A percentile compares a stretch with the other conserved stretches of the same genome.
Conservation (phyloP, 2,329 filamentous ascomycete species). For the Hypoxylon sp. region DNA sequence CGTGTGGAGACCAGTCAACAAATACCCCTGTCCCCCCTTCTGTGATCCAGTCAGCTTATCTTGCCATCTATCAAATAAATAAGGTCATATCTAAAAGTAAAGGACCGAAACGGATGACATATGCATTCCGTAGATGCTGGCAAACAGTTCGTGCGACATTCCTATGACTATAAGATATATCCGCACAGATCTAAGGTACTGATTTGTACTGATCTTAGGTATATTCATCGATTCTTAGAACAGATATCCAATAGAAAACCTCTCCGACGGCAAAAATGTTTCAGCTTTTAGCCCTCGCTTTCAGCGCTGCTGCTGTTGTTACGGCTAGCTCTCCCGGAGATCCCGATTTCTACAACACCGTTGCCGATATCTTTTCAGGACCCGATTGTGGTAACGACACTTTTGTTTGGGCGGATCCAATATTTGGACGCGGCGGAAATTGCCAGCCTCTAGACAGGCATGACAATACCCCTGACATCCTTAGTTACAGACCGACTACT, state of each 20-base stretch:
- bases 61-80: constrained; percentile 6
- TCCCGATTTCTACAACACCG: constrained; percentile 40
- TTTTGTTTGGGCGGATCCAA: constrained; percentile 42
- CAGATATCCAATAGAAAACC: not conserved
- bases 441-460: constrained; percentile 40
- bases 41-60: constrained; percentile 35
- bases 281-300: constrained; percentile 6
- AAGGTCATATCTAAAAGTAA: constrained; percentile 13
- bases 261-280: constrained; percentile 12
- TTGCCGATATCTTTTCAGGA: constrained; percentile 36
- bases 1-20: constrained; percentile 5
- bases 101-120: constrained; percentile 10
- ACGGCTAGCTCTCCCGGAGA: constrained; percentile 23
- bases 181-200: not conserved
- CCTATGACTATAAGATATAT: constrained; percentile 5
- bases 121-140: not conserved
- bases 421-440: constrained; percentile 38
- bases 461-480: constrained; percentile 39
- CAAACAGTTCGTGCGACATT: not conserved
- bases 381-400: constrained; percentile 32
- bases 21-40: constrained; percentile 17
- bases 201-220: not conserved
- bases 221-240: not conserved
- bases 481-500: constrained; percentile 35
- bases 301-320: constrained; percentile 3